These are phyloP conservation scores for Fomitopsis palustris DNA, from an alignment of 1,284 basidiomycete genomes.

Conservation along the genomic window DNA sequence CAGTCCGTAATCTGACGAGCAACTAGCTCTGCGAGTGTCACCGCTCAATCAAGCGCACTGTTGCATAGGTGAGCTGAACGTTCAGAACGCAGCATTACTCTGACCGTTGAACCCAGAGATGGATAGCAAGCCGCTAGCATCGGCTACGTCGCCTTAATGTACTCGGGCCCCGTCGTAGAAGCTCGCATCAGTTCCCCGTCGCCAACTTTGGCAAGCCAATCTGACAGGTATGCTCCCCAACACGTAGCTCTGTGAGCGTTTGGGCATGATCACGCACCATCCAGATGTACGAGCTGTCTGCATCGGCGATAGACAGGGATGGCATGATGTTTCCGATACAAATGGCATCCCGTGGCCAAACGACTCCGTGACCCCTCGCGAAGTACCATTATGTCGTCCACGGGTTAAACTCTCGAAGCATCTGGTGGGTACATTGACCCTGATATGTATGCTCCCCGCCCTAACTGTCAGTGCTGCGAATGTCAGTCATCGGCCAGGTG, in stretches of 20 bases:
- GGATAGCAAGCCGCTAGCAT: no score
- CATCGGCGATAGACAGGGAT: conserved; percentile 1
- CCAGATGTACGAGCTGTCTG: neutral
- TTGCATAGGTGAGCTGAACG: no score
- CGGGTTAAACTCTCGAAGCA: neutral
- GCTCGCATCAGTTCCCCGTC: neutral
- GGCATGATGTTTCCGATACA: neutral
- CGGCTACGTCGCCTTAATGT: neutral
- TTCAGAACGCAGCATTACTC: no score
- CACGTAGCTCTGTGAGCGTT: neutral
- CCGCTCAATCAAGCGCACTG: no score
- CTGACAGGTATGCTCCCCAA: neutral
- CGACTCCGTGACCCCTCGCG: neutral
- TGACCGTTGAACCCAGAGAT: no score
- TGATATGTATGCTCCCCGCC: neutral
- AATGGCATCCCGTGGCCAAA: neutral
- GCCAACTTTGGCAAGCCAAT: neutral
- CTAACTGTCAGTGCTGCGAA: neutral
- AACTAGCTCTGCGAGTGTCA: no score
- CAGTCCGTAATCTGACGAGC: neutral
- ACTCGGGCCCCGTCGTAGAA: neutral
- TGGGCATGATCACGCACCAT: neutral
- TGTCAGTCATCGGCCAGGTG: neutral
- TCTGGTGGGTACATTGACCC: neutral
- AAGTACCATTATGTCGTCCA: neutral